Evolutionary conservation across 768 basidiomycete species (phyloP), one percentile per base, ranked within the genome.

Genomic region (Kondoa malvinella): DNA sequence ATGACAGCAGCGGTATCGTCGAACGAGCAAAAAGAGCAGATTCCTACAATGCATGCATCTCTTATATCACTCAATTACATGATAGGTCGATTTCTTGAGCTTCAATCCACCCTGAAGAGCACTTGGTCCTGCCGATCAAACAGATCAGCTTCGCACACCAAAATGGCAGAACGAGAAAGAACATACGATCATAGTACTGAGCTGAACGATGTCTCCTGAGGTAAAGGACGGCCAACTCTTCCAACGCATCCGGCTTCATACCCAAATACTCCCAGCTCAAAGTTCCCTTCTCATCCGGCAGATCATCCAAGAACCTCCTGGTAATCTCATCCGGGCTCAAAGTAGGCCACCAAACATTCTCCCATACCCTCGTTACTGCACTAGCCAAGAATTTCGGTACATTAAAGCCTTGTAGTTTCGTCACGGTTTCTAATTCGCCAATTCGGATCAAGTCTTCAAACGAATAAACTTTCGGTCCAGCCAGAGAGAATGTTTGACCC

Each of bases 241-340:
- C 84, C 69, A 69, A 71, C 74, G 87, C 85, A 67, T 87, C 84
- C 31, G 92, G 92, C 31, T 78, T 78, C 67, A 96, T 84, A 27
- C 88, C 87, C 31, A 95, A 81, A 59, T 82, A 81, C 72, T 84
- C 84, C 71, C 34, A 76, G 34, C 73, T 78, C 75, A 67, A 78
- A 71, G 71, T 75, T 25, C 80, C 81, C 68, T 80, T 82, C 67
- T 85, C 82, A 40, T 80, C 80, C 8, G 76, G 76, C 61, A 76
- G 66, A 77, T 97, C 92, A 78, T 91, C 82, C 72, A 96, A 83
- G 76, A 84, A 95, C 69, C 89, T 83, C 74, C 95, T 81, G 74
- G 83, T 82, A 26, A 99, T 86, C 77, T 95, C 92, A 76, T 99
- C 94, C 0, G 91, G 89, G 75, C 83, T 85, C 63, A 95, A 81